Evolutionary conservation across 2,329 filamentous ascomycete species (phyloP), one percentile per base, ranked within the genome.

Genomic region (Scytalidium lignicola): DNA sequence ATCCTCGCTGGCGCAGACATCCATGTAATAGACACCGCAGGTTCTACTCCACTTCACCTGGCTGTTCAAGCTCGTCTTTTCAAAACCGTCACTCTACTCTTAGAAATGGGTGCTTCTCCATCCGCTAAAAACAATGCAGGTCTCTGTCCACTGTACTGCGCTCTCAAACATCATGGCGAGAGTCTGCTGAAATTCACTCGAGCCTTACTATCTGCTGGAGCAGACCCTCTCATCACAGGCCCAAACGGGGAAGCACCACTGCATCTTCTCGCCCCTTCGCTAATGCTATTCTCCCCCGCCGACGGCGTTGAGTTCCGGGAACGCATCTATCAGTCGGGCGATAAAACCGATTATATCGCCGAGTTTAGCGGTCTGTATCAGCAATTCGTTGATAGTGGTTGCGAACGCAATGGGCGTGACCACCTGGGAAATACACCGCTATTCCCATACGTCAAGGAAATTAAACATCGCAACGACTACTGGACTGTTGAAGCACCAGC

Each of bases 381-480:
- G 10, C 23, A 26, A 26, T 26, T 26, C 23, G 18, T 46, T 32
- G 23, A 32, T 5, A 15, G 26, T 19, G 44, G 44, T 3, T 46
- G 44, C 37, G 26, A 20, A 2, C 44, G 26, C 8, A 39, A 46
- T 20, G 3, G 26, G 9, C 26, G 26, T n/a, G 44, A 46, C 20
- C 12, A 46, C n/a, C 15, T 20, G 7, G 44, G 44, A 13, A 46
- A 50, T 10, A 50, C 48, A 21, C 44, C 48, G 9, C 39, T 50
- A 13, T 50, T 50, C 39, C n/a, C n/a, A 3, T 46, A 50, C 9
- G 37, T 50, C 9, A 32, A 13, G n/a, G 9, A 22, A 18, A 29
- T 43, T 3, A 48, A 48, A 22, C 40, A 19, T 13, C 28, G 29
- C 41, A n/a, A 26, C 41, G 40, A 43, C 9, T 7, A 32, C 12